phyloP scores from a whole-genome alignment of 768 basidiomycete species.

The Tephrocybe rancida region DNA sequence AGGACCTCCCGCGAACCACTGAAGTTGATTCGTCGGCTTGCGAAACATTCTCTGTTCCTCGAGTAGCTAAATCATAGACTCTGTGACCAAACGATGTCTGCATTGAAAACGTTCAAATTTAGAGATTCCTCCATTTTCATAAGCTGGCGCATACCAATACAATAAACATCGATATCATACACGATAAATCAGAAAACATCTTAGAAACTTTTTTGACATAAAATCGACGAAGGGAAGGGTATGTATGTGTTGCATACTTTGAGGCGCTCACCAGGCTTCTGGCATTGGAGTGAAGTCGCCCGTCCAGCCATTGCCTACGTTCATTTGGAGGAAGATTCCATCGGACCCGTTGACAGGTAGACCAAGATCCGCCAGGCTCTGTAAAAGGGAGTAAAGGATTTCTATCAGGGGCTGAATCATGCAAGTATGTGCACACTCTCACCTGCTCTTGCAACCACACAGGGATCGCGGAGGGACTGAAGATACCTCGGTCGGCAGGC shows the following conservation, averaged over 20 bases:
- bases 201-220: too few species aligned
- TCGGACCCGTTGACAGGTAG: conserved; percentile 92
- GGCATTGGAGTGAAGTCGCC: conserved; percentile 77
- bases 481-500: conserved; percentile 63
- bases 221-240: background rate
- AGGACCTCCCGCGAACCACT: background rate
- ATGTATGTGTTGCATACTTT: background rate
- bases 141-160: conserved; percentile 3
- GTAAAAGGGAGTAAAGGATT: conserved; percentile 11
- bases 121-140: background rate
- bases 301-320: conserved; percentile 72
- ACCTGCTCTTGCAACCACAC: conserved; percentile 92
- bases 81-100: background rate
- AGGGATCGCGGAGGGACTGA: conserved; percentile 85
- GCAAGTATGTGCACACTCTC: conserved; percentile 24
- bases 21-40: background rate
- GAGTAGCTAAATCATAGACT: background rate
- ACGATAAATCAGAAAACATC: background rate
- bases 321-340: conserved; percentile 82
- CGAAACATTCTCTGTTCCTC: background rate
- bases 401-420: background rate
- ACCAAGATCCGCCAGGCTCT: conserved; percentile 89
- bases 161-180: background rate
- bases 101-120: background rate
- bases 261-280: conserved; percentile 71